Conservation (phyloP, 352 stramenopile genomes). For the Phytophthora pisi region DNA sequence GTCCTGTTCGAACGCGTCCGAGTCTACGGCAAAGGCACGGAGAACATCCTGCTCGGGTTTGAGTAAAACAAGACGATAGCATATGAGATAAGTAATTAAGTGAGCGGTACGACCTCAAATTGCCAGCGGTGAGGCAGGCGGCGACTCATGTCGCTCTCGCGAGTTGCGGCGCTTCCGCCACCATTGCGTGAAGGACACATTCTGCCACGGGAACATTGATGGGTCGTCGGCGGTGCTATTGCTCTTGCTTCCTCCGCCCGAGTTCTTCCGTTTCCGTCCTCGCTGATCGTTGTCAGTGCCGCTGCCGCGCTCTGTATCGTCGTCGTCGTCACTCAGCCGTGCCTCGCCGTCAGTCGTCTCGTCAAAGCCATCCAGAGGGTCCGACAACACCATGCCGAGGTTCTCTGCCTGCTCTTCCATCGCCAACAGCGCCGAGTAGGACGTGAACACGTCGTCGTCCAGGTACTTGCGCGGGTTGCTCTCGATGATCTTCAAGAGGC, state of each 20-base stretch:
- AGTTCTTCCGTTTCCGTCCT: constrained; percentile 37
- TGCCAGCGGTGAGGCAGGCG: constrained; percentile 16
- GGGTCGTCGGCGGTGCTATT: constrained; percentile 32
- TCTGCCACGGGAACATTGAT: constrained; percentile 73
- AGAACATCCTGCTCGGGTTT: constrained; percentile 66
- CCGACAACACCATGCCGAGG: constrained; percentile 32
- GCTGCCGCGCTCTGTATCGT: constrained; percentile 29
- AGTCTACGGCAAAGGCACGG: constrained; percentile 56
- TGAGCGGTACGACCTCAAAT: constrained; percentile 22
- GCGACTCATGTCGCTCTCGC: constrained; percentile 26
- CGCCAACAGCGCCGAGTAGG: constrained; percentile 75
- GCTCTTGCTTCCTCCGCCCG: constrained; percentile 25
- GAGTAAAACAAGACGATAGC: constrained; percentile 39
- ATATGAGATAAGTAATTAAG: constrained; percentile 15
- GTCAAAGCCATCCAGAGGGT: constrained; percentile 48
- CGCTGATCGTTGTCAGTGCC: constrained; percentile 34
- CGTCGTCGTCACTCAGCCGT: constrained; percentile 76
- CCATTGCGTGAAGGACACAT: constrained; percentile 81
- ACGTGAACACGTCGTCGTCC: constrained; percentile 83
- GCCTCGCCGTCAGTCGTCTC: constrained; percentile 70
- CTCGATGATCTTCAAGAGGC: constrained; percentile 84
- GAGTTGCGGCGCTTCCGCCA: constrained; percentile 61
- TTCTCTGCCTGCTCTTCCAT: constrained; percentile 66
- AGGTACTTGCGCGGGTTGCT: constrained; percentile 91
- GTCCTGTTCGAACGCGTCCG: constrained; percentile 67